Percentiles rank a stretch among this genome's conserved stretches.
These are phyloP conservation scores for Fistulinella cinereoalba DNA, from an alignment of 1,284 basidiomycete species.

Conservation along the genomic window DNA sequence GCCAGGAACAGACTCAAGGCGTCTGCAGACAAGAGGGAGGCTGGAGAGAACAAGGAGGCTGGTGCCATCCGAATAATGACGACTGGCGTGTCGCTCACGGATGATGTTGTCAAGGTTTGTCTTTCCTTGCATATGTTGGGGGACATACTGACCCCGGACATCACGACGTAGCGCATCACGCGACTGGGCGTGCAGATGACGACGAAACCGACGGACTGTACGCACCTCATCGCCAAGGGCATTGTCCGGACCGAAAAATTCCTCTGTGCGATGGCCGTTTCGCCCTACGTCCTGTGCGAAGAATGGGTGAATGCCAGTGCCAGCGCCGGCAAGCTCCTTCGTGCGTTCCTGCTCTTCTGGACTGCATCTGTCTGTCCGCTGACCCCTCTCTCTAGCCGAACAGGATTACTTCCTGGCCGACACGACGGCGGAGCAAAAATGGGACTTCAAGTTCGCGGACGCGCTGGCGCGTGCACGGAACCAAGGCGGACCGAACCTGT, in stretches of 20 bases:
- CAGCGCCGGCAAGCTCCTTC: constrained; percentile 52
- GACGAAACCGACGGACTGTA: constrained; percentile 62
- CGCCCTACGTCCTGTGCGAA: constrained; percentile 58
- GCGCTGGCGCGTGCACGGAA: constrained; percentile 53
- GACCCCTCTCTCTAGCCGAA: constrained; percentile 49
- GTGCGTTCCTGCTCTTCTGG: constrained; percentile 43
- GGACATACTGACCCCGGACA: not conserved
- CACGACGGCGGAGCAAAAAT: constrained; percentile 58
- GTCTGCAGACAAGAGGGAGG: constrained; percentile 8
- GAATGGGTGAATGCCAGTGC: constrained; percentile 67
- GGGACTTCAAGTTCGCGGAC: constrained; percentile 57
- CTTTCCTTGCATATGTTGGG: not conserved
- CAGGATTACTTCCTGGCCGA: constrained; percentile 59
- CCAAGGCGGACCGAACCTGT: constrained; percentile 48
- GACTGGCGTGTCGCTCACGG: constrained; percentile 53
- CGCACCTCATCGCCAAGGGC: constrained; percentile 66
- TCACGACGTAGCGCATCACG: constrained; percentile 45
- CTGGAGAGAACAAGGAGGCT: constrained; percentile 7
- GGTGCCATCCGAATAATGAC: constrained; percentile 50
- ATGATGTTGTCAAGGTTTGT: constrained; percentile 54
- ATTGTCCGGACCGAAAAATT: constrained; percentile 83
- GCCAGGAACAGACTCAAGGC: constrained; percentile 9
- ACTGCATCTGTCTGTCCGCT: not conserved
- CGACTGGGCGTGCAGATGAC: constrained; percentile 65
- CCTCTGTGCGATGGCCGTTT: constrained; percentile 63